Evolutionary conservation across 2,329 filamentous ascomycete species (phyloP).

Genomic region (Aspergillus pseudonomiae): DNA sequence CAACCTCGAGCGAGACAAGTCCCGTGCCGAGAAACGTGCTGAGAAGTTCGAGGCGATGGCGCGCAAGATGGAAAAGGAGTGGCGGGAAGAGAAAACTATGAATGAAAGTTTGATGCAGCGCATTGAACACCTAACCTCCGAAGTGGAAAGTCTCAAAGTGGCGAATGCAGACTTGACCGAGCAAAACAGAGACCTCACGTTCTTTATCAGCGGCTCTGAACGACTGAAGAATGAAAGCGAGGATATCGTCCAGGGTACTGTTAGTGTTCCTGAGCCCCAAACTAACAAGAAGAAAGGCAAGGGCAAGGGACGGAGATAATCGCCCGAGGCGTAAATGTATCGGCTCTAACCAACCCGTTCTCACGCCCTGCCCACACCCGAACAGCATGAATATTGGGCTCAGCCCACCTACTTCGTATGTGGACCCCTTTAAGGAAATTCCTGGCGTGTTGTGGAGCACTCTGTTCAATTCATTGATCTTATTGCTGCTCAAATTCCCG

Average conservation of each 20-base stretch:
- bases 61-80: conserved; percentile 71
- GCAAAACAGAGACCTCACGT: conserved; percentile 82
- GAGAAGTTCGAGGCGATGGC: conserved; percentile 76
- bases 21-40: conserved; percentile 68
- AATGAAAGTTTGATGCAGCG: conserved; percentile 78
- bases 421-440: neutral
- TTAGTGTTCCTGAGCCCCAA: conserved; percentile 62
- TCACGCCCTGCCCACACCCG: neutral
- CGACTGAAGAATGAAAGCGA: conserved; percentile 73
- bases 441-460: neutral
- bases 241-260: conserved; percentile 74
- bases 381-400: neutral
- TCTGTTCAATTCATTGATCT: neutral
- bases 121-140: conserved; percentile 67
- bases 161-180: conserved; percentile 76
- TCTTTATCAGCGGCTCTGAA: conserved; percentile 84
- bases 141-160: conserved; percentile 59
- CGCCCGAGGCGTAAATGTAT: neutral
- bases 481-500: neutral
- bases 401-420: neutral
- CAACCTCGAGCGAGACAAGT: conserved; percentile 71
- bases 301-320: conserved; percentile 22
- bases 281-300: conserved; percentile 50
- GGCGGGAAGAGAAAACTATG: conserved; percentile 85
- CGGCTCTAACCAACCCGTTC: neutral